Evolutionary conservation across 75 land plant species (phyloP), one percentile per base, ranked within the genome.

Genomic region (Pseudotsuga menziesii): DNA sequence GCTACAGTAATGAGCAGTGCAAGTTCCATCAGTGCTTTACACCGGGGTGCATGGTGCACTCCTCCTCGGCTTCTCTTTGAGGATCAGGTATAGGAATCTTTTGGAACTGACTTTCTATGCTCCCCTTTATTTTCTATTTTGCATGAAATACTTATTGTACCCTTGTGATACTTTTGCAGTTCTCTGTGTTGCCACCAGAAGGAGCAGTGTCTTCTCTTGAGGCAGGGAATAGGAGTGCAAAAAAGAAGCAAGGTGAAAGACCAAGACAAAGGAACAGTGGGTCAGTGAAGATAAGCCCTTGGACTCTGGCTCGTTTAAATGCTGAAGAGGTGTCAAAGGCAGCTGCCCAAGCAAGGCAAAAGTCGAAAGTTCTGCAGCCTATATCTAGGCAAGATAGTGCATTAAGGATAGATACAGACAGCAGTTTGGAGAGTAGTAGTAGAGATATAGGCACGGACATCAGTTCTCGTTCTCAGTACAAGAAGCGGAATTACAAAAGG

Each of bases 1-100:
- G 83, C 87, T 60, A 91, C 97, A 72, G 94, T 85, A 44, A 54
- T 95, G 29, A 95, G 98, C 84, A 88, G 92, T 76, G 87, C 92
- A 29, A 93, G 98, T 80, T 93, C 98, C n/a, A 76, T 89, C 57
- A 86, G 86, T 69, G 84, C 80, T 71, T 84, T 88, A 58, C 91
- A 90, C 52, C 85, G 87, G 14, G 88, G 87, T 63, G 87, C 94
- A 56, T 93, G 97, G 98, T 95, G 98, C 80, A 95, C 98, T 55
- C 97, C 98, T n/a, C 98, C 98, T 41, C 82, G 88, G 11, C 78
- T 93, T 56, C 90, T 95, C 72, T 82, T 93, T 26, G 98, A 95
- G 61, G 90, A 93, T 85, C 93, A 95, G 96, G 98, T 93, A 77
- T n/a, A 56, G 12, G 6, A 8, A 52, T 73, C 29, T 74, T 61